Conservation (phyloP, 169 alveolate species). For the Amoebophrya sp. region DNA sequence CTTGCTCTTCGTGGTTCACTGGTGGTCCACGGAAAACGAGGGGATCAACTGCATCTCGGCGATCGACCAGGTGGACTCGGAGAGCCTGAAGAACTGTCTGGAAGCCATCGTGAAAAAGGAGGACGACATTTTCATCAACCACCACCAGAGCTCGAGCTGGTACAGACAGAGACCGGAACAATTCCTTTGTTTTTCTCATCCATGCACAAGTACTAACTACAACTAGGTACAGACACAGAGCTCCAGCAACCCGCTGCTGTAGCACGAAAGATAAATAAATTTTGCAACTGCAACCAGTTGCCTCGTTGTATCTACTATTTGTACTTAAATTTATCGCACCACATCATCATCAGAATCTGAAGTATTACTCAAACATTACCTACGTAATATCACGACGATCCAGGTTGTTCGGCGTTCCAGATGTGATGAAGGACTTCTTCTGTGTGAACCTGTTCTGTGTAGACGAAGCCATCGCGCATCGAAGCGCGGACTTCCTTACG, state of each 20-base stretch:
- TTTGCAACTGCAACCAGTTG: no score
- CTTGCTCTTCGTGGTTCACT: not conserved
- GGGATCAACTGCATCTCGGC: not conserved
- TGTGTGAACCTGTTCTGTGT: constrained; percentile 72
- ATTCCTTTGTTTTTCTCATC: no score
- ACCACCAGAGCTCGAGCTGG: constrained; percentile 7
- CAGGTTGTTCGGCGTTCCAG: not conserved
- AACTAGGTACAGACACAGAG: no score
- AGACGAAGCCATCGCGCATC: constrained; percentile 70
- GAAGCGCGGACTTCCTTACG: constrained; percentile 73
- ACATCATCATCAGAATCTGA: no score
- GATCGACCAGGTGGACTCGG: not conserved
- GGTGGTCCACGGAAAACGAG: not conserved
- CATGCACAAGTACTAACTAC: no score
- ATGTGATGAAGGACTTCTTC: constrained; percentile 61
- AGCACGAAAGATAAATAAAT: no score
- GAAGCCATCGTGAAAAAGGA: not conserved
- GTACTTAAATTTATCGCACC: no score
- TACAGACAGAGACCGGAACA: no score
- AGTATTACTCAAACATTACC: no score
- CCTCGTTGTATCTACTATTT: no score
- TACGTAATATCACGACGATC: no score
- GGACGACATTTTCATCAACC: not conserved
- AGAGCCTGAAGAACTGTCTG: not conserved
- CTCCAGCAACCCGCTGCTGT: no score